phyloP scores from a whole-genome alignment of 1,284 basidiomycete genomes.

The Sparassis latifolia region DNA sequence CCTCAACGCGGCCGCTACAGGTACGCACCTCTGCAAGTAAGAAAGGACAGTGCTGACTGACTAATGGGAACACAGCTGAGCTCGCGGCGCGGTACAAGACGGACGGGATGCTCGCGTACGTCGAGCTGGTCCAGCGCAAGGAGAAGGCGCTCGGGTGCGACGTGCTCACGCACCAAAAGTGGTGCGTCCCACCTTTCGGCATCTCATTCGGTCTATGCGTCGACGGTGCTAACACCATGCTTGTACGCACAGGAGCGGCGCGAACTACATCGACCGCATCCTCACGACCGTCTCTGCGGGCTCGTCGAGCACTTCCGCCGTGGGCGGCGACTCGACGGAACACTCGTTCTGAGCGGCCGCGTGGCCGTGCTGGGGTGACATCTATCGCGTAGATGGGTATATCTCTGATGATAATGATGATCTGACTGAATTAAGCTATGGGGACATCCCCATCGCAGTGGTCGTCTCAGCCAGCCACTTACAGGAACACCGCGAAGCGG shows the following conservation, averaged over 20 bases:
- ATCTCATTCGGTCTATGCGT: no score
- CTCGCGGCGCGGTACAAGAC: constrained; percentile 71
- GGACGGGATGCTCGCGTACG: constrained; percentile 86
- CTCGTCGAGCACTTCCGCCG: constrained; percentile 74
- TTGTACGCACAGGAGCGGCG: constrained; percentile 59
- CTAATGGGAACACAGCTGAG: constrained; percentile 44
- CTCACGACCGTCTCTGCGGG: constrained; percentile 74
- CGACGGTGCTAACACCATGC: not conserved
- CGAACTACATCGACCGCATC: constrained; percentile 81
- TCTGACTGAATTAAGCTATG: no score
- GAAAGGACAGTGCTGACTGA: not conserved
- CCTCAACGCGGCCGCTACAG: constrained; percentile 75
- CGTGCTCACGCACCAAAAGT: constrained; percentile 89
- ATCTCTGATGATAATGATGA: no score
- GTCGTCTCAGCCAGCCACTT: no score
- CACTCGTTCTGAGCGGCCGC: constrained; percentile 49
- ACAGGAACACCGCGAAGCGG: no score
- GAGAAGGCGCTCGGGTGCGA: constrained; percentile 91
- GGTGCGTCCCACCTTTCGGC: constrained; percentile 36
- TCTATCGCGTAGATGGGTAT: no score
- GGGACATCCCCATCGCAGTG: no score
- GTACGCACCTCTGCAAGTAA: constrained; percentile 31
- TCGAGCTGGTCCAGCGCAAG: constrained; percentile 77
- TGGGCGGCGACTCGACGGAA: constrained; percentile 85
- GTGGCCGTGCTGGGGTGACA: not conserved